These are phyloP conservation scores for Phytophthora pisi DNA, from an alignment of 352 stramenopile species.

Conservation along the genomic window DNA sequence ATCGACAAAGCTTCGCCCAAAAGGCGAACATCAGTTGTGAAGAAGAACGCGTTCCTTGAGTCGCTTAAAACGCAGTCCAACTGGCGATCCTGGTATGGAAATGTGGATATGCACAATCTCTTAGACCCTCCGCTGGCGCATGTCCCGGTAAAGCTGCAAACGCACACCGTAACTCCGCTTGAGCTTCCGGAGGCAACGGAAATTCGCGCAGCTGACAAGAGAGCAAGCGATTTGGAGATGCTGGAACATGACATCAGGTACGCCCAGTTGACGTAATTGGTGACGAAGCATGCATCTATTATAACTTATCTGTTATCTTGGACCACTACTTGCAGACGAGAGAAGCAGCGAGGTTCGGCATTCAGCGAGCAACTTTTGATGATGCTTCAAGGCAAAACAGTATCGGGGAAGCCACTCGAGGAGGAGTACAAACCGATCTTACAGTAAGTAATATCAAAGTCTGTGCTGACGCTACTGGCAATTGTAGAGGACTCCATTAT, in stretches of 20 bases:
- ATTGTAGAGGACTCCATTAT: too few species aligned
- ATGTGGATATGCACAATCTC: slow-evolving; percentile 43
- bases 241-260: slow-evolving; percentile 62
- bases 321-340: slow-evolving; percentile 20
- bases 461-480: too few species aligned
- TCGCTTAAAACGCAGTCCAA: slow-evolving; percentile 47
- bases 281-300: neutral
- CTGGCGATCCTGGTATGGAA: slow-evolving; percentile 72
- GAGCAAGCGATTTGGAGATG: slow-evolving; percentile 29
- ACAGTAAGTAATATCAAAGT: slow-evolving; percentile 2
- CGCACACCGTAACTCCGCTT: slow-evolving; percentile 17
- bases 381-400: slow-evolving; percentile 63
- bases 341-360: slow-evolving; percentile 47
- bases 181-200: slow-evolving; percentile 13
- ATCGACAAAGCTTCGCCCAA: slow-evolving; percentile 21
- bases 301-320: neutral
- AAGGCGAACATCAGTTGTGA: slow-evolving; percentile 15
- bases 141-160: slow-evolving; percentile 34
- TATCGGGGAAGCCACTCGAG: slow-evolving; percentile 52
- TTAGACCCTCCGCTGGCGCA: slow-evolving; percentile 57
- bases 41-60: slow-evolving; percentile 57
- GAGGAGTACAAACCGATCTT: slow-evolving; percentile 51
- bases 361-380: slow-evolving; percentile 62
- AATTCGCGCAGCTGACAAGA: slow-evolving; percentile 10
- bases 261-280: neutral